These are phyloP conservation scores for Gnomoniopsis smithogilvyi DNA, from an alignment of 2,329 filamentous ascomycete genomes.

Conservation along the genomic window DNA sequence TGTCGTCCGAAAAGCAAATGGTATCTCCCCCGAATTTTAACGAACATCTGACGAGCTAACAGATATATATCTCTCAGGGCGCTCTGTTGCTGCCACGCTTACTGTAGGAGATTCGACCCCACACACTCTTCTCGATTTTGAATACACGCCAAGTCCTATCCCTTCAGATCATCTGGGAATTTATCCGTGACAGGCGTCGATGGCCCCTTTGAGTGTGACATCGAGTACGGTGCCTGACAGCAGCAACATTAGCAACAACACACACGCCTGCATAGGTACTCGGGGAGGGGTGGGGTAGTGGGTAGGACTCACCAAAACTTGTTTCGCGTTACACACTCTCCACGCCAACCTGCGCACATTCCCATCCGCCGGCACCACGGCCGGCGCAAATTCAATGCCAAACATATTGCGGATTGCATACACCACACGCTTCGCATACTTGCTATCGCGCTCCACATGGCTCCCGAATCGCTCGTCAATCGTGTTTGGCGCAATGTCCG, in stretches of 20 bases:
- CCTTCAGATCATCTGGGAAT: slow-evolving; percentile 28
- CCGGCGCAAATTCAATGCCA: slow-evolving; percentile 89
- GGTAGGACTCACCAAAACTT: slow-evolving; percentile 76
- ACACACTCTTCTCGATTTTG: not conserved
- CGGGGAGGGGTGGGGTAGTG: too few species aligned
- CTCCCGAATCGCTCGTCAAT: slow-evolving; percentile 81
- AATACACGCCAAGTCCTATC: not conserved
- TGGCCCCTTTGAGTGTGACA: slow-evolving; percentile 62
- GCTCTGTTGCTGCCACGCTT: not conserved
- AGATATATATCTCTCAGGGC: not conserved
- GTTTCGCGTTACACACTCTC: slow-evolving; percentile 94
- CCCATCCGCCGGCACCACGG: slow-evolving; percentile 88
- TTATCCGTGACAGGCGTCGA: slow-evolving; percentile 53
- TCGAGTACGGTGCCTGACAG: slow-evolving; percentile 65
- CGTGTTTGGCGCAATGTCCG: slow-evolving; percentile 80
- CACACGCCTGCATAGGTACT: too few species aligned
- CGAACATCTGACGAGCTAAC: not conserved
- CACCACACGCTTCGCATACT: slow-evolving; percentile 85
- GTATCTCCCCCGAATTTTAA: not conserved
- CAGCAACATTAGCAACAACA: too few species aligned
- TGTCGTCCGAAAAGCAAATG: not conserved
- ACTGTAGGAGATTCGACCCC: not conserved
- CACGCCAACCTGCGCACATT: slow-evolving; percentile 88
- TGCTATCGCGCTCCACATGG: slow-evolving; percentile 80
- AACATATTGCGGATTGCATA: slow-evolving; percentile 97